Percentiles rank a stretch among this genome's conserved stretches.
Evolutionary conservation across 345 rosid species (phyloP).

Genomic region (Syzygium aromaticum): DNA sequence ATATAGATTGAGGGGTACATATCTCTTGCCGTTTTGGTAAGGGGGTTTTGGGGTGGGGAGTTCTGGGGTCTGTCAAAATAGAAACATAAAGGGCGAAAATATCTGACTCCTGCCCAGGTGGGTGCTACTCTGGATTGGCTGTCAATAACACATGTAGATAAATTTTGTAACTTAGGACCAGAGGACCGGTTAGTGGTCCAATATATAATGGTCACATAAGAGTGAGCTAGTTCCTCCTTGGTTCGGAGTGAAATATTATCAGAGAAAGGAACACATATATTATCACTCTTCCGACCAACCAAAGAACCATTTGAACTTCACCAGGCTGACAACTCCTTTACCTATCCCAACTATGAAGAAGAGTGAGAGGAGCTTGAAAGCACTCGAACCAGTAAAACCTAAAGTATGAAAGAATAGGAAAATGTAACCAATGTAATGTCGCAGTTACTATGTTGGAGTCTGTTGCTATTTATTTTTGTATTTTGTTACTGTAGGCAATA

Average conservation of each 20-base stretch:
- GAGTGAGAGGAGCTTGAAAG: not conserved
- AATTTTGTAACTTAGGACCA: not conserved
- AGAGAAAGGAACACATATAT: not conserved
- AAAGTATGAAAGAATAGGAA: not conserved
- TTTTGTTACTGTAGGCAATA: not conserved
- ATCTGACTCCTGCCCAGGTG: not conserved
- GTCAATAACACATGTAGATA: not conserved
- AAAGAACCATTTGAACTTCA: not conserved
- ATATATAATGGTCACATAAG: not conserved
- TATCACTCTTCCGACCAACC: not conserved
- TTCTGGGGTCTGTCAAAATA: not conserved
- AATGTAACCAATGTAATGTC: not conserved
- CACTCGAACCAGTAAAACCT: not conserved
- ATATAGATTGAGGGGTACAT: not conserved
- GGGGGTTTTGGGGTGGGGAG: not conserved
- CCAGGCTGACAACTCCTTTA: not conserved
- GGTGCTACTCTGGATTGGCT: not conserved
- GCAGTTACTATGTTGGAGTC: not conserved
- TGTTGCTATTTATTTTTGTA: not conserved
- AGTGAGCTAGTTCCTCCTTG: not conserved
- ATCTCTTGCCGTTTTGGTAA: not conserved
- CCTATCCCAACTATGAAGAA: not conserved
- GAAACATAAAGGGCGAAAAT: not conserved
- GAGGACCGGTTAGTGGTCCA: not conserved
- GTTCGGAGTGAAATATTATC: not conserved